Percentiles rank a stretch among this genome's conserved stretches.
phyloP scores from a whole-genome alignment of 2,329 filamentous ascomycete species.

The Grosmannia penicillata region DNA sequence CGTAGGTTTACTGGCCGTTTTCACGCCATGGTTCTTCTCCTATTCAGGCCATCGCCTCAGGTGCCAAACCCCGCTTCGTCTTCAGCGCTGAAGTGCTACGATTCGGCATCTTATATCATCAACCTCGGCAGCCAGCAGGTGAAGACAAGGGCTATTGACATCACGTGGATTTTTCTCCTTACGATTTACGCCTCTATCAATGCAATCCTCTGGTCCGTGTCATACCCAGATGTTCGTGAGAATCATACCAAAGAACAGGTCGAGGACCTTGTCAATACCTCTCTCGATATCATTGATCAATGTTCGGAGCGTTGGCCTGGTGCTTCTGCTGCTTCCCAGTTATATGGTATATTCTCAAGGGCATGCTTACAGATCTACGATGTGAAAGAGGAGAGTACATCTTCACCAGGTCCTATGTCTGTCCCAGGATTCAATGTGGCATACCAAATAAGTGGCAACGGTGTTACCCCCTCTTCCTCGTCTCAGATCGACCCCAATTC shows the following conservation, averaged over 20 bases:
- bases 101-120: conserved; percentile 71
- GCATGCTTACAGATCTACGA: conserved; percentile 85
- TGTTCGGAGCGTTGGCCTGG: conserved; percentile 87
- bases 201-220: conserved; percentile 80
- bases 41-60: conserved; percentile 85
- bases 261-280: conserved; percentile 56
- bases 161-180: conserved; percentile 89
- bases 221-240: conserved; percentile 68
- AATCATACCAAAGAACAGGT: conserved; percentile 61
- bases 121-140: conserved; percentile 69
- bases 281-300: conserved; percentile 63
- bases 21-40: conserved; percentile 76
- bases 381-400: conserved; percentile 29
- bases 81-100: conserved; percentile 72
- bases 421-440: background rate
- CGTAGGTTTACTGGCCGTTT: conserved; percentile 52
- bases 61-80: conserved; percentile 67
- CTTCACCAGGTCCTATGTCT: background rate
- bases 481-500: conserved; percentile 34
- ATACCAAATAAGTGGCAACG: conserved; percentile 12
- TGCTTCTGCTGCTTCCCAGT: conserved; percentile 65
- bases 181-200: conserved; percentile 86
- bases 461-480: conserved; percentile 27
- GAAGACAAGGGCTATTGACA: conserved; percentile 57
- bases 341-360: conserved; percentile 74